Evolutionary conservation across 805 yeast genomes (phyloP).

Genomic region (Ogataea zsoltii): DNA sequence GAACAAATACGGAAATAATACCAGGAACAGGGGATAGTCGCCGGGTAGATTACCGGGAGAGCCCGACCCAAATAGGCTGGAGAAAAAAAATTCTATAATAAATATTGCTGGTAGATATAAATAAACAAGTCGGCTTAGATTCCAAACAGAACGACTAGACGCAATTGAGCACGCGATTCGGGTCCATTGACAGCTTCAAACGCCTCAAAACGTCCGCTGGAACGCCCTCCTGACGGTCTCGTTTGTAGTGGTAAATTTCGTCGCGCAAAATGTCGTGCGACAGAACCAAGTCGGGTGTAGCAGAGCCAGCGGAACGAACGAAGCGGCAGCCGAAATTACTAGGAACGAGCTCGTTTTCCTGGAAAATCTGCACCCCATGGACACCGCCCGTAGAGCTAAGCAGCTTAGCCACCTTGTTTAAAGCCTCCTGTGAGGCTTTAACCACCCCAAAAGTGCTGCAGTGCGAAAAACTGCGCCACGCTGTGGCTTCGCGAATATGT

Average conservation of each 20-base stretch:
- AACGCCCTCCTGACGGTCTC: neutral
- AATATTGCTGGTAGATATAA: no score
- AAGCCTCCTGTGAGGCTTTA: slow-evolving; percentile 3
- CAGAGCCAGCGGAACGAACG: no score
- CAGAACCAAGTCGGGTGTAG: slow-evolving; percentile 6
- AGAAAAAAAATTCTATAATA: no score
- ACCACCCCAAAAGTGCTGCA: slow-evolving; percentile 8
- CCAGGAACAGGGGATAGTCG: slow-evolving; percentile 2
- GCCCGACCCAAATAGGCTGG: no score
- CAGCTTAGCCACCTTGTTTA: neutral
- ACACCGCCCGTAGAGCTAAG: neutral
- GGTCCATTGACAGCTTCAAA: slow-evolving; percentile 17
- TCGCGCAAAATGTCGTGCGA: slow-evolving; percentile 8
- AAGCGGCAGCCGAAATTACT: no score
- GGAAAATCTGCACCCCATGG: neutral
- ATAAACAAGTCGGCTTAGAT: no score
- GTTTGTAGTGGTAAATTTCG: slow-evolving; percentile 2
- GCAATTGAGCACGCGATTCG: slow-evolving; percentile 14
- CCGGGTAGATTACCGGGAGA: no score
- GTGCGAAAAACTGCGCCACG: slow-evolving; percentile 1
- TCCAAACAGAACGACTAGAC: no score
- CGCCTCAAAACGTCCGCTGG: slow-evolving; percentile 8
- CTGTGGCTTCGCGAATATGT: neutral
- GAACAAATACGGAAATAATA: neutral
- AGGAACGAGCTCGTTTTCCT: neutral